These are phyloP conservation scores for Camellia oleifera DNA, from an alignment of 179 eudicot species.

Conservation along the genomic window DNA sequence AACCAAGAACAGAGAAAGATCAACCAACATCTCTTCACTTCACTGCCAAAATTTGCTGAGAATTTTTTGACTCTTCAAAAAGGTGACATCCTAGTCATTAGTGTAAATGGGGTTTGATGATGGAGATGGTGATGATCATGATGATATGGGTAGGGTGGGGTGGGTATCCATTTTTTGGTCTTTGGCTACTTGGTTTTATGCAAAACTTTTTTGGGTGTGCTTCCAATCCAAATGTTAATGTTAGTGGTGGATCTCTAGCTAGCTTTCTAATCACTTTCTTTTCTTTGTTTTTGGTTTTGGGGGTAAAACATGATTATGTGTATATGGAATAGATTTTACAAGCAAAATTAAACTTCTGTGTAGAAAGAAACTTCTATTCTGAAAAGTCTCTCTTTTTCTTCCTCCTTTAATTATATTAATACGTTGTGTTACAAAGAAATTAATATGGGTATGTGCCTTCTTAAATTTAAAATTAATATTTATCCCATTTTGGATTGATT, in stretches of 20 bases:
- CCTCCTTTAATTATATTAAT: neutral
- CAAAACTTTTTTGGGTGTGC: conserved; percentile 6
- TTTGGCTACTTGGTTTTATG: neutral
- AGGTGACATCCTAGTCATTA: conserved; percentile 8
- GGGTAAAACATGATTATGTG: neutral
- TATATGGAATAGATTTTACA: neutral
- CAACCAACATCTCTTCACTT: no score
- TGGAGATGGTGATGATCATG: no score
- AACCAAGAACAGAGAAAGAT: no score
- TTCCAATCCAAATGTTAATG: neutral
- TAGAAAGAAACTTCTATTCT: neutral
- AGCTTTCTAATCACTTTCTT: neutral
- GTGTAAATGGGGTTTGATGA: conserved; percentile 14
- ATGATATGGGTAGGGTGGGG: no score
- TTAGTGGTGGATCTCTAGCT: no score
- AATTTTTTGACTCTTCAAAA: neutral
- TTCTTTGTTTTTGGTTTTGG: neutral
- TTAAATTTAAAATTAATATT: no score
- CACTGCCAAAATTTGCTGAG: neutral
- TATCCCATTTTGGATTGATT: no score
- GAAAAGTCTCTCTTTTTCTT: neutral
- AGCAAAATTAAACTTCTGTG: neutral
- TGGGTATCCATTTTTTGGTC: conserved; percentile 11
- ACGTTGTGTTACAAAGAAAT: no score
- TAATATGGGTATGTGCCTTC: no score